Evolutionary conservation across 2,329 filamentous ascomycete species (phyloP).

Genomic region (Albophoma yamanashiensis): DNA sequence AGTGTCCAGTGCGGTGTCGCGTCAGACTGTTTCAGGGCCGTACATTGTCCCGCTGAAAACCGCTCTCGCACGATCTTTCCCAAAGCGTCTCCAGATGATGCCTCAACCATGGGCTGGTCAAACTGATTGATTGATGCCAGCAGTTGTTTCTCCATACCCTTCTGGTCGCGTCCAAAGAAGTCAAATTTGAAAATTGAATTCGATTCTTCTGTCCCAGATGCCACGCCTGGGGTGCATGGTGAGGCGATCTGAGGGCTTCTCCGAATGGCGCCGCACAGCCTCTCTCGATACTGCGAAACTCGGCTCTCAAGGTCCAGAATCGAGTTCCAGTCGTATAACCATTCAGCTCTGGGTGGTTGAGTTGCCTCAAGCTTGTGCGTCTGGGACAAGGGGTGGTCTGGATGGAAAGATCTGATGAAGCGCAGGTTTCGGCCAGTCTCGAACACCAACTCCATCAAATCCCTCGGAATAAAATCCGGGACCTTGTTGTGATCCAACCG

Average conservation of each 20-base stretch:
- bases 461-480: constrained; percentile 59
- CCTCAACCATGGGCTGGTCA: constrained; percentile 19
- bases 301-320: constrained; percentile 53
- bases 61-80: constrained; percentile 27
- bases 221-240: not conserved
- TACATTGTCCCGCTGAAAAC: constrained; percentile 19
- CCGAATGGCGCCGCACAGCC: constrained; percentile 14
- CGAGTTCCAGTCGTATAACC: constrained; percentile 63
- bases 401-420: constrained; percentile 59
- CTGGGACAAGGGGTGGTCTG: constrained; percentile 56
- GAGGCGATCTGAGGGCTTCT: constrained; percentile 2
- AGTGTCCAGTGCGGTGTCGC: constrained; percentile 47
- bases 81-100: constrained; percentile 22
- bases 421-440: constrained; percentile 69
- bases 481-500: constrained; percentile 54
- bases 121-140: constrained; percentile 38
- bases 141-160: constrained; percentile 35
- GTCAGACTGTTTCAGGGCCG: constrained; percentile 12
- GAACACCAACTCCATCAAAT: constrained; percentile 63
- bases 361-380: constrained; percentile 33
- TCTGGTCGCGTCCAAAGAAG: constrained; percentile 37
- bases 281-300: constrained; percentile 30
- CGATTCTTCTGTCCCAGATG: constrained; percentile 3
- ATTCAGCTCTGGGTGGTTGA: constrained; percentile 48
- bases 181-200: constrained; percentile 17